Conservation (phyloP, 148 eudicot species). For the Salicornia ramosissima region DNA sequence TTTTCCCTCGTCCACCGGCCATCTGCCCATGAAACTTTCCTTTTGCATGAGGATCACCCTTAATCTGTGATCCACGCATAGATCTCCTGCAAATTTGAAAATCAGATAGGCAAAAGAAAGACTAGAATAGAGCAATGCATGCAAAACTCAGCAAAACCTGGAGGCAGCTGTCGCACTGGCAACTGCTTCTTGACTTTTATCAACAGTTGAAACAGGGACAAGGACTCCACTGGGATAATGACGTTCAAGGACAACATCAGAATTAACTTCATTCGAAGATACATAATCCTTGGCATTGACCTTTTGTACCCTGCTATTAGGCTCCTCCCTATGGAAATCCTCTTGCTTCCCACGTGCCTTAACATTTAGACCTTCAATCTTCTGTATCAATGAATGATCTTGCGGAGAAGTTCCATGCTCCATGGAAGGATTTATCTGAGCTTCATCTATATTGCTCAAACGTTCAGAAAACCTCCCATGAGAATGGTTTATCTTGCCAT, state of each 20-base stretch:
- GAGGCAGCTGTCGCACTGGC: conserved; percentile 26
- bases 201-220: conserved; percentile 35
- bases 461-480: conserved; percentile 31
- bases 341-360: conserved; percentile 57
- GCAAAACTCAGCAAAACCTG: conserved; percentile 46
- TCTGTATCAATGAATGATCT: conserved; percentile 60
- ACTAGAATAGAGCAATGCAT: conserved; percentile 1
- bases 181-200: conserved; percentile 33
- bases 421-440: conserved; percentile 22
- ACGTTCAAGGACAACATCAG: conserved; percentile 31
- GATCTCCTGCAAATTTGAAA: conserved; percentile 48
- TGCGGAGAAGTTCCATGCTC: conserved; percentile 36
- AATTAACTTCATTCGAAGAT: conserved; percentile 27
- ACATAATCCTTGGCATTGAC: conserved; percentile 24
- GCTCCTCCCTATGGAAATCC: conserved; percentile 33
- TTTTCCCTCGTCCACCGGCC: conserved; percentile 54
- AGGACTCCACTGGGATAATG: conserved; percentile 35
- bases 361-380: conserved; percentile 81
- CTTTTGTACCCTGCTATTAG: conserved; percentile 27
- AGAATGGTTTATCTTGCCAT: conserved; percentile 20
- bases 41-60: conserved; percentile 45
- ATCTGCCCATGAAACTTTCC: conserved; percentile 46
- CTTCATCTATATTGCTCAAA: conserved; percentile 25
- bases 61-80: conserved; percentile 41
- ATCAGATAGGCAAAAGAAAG: conserved; percentile 19